Conservation (phyloP, 2,329 filamentous ascomycete genomes). For the Hymenoscyphus infarciens region DNA sequence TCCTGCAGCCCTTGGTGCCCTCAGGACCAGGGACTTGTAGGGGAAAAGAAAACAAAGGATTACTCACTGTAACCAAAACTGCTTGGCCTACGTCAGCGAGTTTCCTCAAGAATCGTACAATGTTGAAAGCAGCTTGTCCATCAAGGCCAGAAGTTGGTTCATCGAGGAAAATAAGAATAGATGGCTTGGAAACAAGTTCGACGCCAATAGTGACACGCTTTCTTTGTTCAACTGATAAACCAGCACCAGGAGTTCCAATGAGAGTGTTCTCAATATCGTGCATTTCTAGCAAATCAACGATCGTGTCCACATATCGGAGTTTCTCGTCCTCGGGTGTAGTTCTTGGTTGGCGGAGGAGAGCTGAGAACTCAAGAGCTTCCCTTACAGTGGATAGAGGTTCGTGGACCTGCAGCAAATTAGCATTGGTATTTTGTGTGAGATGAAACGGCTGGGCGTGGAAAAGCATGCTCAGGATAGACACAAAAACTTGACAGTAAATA, state of each 20-base stretch:
- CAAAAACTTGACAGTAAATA: too few relatives aligned
- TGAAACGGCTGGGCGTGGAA: too few relatives aligned
- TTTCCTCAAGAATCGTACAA: conserved; percentile 58
- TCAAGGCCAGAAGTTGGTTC: conserved; percentile 62
- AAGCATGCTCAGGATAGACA: too few relatives aligned
- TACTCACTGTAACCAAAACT: conserved; percentile 44
- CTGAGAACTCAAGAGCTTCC: conserved; percentile 84
- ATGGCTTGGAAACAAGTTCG: conserved; percentile 53
- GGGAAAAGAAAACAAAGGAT: neutral
- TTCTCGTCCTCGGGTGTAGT: conserved; percentile 71
- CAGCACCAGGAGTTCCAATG: conserved; percentile 59
- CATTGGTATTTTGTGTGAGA: too few relatives aligned
- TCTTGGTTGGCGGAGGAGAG: conserved; percentile 80
- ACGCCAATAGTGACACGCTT: conserved; percentile 62
- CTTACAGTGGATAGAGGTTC: conserved; percentile 75
- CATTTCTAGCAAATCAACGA: conserved; percentile 61
- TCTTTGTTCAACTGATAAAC: conserved; percentile 58
- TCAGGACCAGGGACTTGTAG: neutral
- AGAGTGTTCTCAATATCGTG: conserved; percentile 63
- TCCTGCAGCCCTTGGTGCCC: too few relatives aligned
- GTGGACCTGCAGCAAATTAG: conserved; percentile 50
- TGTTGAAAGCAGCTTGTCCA: conserved; percentile 60
- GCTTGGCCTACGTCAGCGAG: conserved; percentile 53
- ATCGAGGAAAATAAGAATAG: conserved; percentile 59
- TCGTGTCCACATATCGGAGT: conserved; percentile 80